Evolutionary conservation across 768 basidiomycete genomes (phyloP), one percentile per base, ranked within the genome.

Genomic region (Agrocybe chaxingu): DNA sequence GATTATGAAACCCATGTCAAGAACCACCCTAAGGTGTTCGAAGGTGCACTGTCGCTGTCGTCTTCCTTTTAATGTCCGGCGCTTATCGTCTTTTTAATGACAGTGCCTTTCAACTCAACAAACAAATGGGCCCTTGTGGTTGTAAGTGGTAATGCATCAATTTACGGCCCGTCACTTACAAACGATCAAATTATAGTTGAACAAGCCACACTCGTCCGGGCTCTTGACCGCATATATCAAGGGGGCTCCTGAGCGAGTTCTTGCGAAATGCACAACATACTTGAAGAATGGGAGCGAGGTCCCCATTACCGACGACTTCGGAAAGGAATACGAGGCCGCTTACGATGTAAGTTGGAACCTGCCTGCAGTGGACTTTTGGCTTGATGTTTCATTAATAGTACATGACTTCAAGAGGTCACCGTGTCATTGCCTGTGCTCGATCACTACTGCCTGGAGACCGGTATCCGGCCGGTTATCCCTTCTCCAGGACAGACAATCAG

Each of bases 81-180:
- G 18, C 33, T 48, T 39, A 48, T 8, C 12, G 32, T 12, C 11
- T 7, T 13, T 11, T 24, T 38, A 39, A n/a, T 18, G 11, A 44
- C 47, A 74, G 82, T 87, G 10, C 85, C 85, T 30, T 87, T 87
- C 70, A 87, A 87, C 61, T 82, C 84, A 8, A 80, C 78, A 12
- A 85, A 85, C 61, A 87, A 87, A 68, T 87, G 85, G 85, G 84
- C 85, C 16, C 62, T 87, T 45, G 81, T 82, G 42, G 83, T 84
- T 41, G 84, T 84, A 48, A 63, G 78, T 73, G 3, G 10, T 41
- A 5, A 12, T 34, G 12, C 32, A 6, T 16, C 9, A 19, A 11
- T 13, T 32, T 52, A 19, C 30, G 7, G 32, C 19, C 18, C 45
- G 42, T 44, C 18, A 45, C 11, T 35, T 42, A 12, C 30, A n/a